These are phyloP conservation scores for Collariella sp. DNA, from an alignment of 495 filamentous ascomycete species.

Conservation along the genomic window DNA sequence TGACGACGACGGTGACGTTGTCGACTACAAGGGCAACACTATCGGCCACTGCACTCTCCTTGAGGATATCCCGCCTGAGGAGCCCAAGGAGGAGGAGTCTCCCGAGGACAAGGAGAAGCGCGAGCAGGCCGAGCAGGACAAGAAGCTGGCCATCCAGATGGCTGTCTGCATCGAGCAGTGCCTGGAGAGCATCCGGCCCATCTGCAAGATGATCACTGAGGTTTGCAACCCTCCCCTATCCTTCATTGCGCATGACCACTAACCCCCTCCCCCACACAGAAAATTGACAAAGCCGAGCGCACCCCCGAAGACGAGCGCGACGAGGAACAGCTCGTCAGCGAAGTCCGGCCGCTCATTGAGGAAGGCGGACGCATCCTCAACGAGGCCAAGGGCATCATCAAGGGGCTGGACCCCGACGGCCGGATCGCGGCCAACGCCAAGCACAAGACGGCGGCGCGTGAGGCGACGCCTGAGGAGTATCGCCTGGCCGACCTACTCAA, in stretches of 20 bases:
- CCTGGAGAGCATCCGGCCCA: slow-evolving; percentile 71
- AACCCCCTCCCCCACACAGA: slow-evolving; percentile 34
- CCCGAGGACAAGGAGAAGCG: slow-evolving; percentile 46
- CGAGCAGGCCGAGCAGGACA: slow-evolving; percentile 55
- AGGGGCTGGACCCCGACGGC: slow-evolving; percentile 84
- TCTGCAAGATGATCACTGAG: slow-evolving; percentile 81
- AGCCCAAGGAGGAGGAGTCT: slow-evolving; percentile 23
- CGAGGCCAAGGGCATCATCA: slow-evolving; percentile 84
- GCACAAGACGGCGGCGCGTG: slow-evolving; percentile 66
- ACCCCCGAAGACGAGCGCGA: slow-evolving; percentile 86
- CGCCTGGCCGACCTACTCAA: slow-evolving; percentile 75
- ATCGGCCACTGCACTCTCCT: slow-evolving; percentile 75
- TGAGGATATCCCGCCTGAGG: slow-evolving; percentile 56
- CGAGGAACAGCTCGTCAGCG: slow-evolving; percentile 77
- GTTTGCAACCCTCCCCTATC: slow-evolving; percentile 38
- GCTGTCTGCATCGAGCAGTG: slow-evolving; percentile 63
- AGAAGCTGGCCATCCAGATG: slow-evolving; percentile 73
- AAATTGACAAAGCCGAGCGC: slow-evolving; percentile 70
- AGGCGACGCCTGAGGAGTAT: slow-evolving; percentile 82
- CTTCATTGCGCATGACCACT: background rate
- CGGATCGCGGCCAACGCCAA: slow-evolving; percentile 79
- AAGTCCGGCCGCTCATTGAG: slow-evolving; percentile 80
- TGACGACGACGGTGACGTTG: slow-evolving; percentile 77
- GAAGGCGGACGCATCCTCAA: slow-evolving; percentile 71
- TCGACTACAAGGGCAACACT: slow-evolving; percentile 72